These are phyloP conservation scores for Penicillium pancosmium DNA, from an alignment of 495 filamentous ascomycete species.

Conservation along the genomic window DNA sequence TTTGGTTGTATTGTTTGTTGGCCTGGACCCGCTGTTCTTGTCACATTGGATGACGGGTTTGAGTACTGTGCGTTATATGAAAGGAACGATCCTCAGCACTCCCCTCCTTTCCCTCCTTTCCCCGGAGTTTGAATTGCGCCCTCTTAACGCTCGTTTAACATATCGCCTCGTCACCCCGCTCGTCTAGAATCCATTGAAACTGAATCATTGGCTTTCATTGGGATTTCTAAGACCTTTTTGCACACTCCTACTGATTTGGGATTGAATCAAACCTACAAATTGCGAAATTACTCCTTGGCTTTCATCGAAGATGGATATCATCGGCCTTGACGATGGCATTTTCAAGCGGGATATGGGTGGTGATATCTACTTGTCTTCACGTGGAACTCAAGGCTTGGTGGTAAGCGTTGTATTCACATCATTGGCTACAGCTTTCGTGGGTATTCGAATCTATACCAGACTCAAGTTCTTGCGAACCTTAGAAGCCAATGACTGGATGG, in stretches of 20 bases:
- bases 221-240: background rate
- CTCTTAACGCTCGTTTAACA: slow-evolving; percentile 15
- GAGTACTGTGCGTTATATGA: slow-evolving; percentile 1
- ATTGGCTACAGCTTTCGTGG: slow-evolving; percentile 40
- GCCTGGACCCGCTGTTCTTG: slow-evolving; percentile 3
- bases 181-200: background rate
- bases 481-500: slow-evolving; percentile 50
- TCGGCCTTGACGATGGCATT: slow-evolving; percentile 18
- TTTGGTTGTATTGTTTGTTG: slow-evolving; percentile 22
- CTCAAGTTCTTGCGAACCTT: slow-evolving; percentile 37
- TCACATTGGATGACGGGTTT: background rate
- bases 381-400: slow-evolving; percentile 33
- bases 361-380: slow-evolving; percentile 25
- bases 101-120: slow-evolving; percentile 3
- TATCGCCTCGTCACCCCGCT: background rate
- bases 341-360: slow-evolving; percentile 18
- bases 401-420: slow-evolving; percentile 42
- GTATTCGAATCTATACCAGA: slow-evolving; percentile 42
- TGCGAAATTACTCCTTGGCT: background rate
- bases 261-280: background rate
- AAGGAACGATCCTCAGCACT: background rate
- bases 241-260: background rate
- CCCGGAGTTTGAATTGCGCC: slow-evolving; percentile 4
- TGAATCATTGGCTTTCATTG: background rate
- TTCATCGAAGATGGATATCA: slow-evolving; percentile 20